A percentile compares a stretch with the other conserved stretches of the same genome.
phyloP scores from a whole-genome alignment of 139 green algal species.

The Chlamydomonas sp. region DNA sequence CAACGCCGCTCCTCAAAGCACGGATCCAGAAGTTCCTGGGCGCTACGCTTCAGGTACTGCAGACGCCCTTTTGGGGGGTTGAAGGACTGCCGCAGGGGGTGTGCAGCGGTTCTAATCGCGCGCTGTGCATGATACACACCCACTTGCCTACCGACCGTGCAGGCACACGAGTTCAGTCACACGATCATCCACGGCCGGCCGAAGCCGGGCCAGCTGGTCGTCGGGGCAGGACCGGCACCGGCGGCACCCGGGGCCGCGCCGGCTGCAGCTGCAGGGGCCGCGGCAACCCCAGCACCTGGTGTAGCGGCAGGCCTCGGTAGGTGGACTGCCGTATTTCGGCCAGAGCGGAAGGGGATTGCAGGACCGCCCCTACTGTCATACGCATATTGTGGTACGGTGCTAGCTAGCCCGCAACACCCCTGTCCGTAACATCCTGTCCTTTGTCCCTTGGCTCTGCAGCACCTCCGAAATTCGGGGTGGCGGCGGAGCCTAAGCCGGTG shows the following conservation, averaged over 20 bases:
- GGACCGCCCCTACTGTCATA: not conserved
- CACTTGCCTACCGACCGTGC: not conserved
- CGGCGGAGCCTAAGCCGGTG: too few relatives aligned
- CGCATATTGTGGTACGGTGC: too few relatives aligned
- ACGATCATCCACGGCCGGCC: slow-evolving; percentile 71
- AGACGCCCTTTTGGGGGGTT: not conserved
- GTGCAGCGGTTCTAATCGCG: not conserved
- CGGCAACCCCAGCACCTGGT: not conserved
- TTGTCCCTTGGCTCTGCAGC: too few relatives aligned
- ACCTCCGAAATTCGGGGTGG: too few relatives aligned
- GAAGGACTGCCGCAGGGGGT: not conserved
- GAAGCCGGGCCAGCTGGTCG: slow-evolving; percentile 59
- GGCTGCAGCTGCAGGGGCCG: not conserved
- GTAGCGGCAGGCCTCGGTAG: not conserved
- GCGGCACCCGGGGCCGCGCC: not conserved
- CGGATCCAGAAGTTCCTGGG: slow-evolving; percentile 70
- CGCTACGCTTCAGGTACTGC: slow-evolving; percentile 54
- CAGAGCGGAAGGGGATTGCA: not conserved
- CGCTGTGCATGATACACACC: not conserved
- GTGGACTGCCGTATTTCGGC: not conserved
- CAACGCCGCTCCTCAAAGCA: slow-evolving; percentile 61
- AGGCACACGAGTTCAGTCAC: slow-evolving; percentile 69
- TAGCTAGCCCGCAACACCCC: too few relatives aligned
- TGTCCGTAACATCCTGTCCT: too few relatives aligned
- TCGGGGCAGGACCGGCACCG: slow-evolving; percentile 37